Evolutionary conservation across 1,284 basidiomycete species (phyloP).

Genomic region (Entoloma clypeatum): DNA sequence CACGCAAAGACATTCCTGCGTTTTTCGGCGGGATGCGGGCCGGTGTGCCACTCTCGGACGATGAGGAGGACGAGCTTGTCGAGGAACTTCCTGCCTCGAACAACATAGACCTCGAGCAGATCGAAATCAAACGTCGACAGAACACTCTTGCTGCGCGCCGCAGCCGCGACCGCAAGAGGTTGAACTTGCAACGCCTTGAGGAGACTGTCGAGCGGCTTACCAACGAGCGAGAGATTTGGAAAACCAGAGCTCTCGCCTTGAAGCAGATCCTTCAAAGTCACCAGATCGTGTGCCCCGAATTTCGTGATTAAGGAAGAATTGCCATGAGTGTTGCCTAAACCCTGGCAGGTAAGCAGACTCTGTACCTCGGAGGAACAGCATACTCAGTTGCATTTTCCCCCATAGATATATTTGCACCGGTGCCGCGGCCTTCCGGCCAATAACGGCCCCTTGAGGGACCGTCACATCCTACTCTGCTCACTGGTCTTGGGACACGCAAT

Average conservation of each 20-base stretch:
- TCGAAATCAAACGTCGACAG: conserved; percentile 73
- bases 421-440: too few relatives aligned
- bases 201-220: conserved; percentile 33
- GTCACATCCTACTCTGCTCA: too few relatives aligned
- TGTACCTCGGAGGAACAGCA: too few relatives aligned
- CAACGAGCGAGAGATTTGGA: conserved; percentile 35
- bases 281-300: conserved; percentile 57
- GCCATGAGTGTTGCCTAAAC: conserved; percentile 2
- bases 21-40: conserved; percentile 26
- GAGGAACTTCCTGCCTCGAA: conserved; percentile 37
- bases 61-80: conserved; percentile 47
- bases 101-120: conserved; percentile 63
- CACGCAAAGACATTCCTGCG: conserved; percentile 32
- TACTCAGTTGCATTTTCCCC: too few relatives aligned
- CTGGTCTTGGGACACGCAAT: too few relatives aligned
- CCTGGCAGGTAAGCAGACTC: neutral
- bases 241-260: conserved; percentile 34
- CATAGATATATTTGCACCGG: too few relatives aligned
- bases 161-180: conserved; percentile 66
- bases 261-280: conserved; percentile 33
- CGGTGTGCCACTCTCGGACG: conserved; percentile 40
- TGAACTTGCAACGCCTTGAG: conserved; percentile 34
- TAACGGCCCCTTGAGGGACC: too few relatives aligned
- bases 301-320: conserved; percentile 25
- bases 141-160: conserved; percentile 82